These are phyloP conservation scores for Sugiyamaella castrensis DNA, from an alignment of 1,139 yeast species.

Conservation along the genomic window DNA sequence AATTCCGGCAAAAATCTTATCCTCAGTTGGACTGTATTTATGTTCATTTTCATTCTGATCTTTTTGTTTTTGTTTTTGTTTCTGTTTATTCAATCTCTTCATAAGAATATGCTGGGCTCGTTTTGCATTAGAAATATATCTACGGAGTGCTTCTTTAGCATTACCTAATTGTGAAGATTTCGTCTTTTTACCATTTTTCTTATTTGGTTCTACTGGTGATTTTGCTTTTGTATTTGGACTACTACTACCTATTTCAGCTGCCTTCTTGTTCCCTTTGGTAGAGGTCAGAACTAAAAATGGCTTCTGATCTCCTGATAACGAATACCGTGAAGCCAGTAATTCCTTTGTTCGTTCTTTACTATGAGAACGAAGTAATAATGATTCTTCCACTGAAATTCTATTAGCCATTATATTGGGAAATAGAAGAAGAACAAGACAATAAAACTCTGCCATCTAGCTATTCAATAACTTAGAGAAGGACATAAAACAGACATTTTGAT, in stretches of 20 bases:
- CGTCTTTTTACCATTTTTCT: background rate
- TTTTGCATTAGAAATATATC: conserved; percentile 4
- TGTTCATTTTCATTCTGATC: background rate
- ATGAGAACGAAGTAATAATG: conserved; percentile 51
- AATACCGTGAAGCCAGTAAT: conserved; percentile 55
- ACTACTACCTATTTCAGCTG: conserved; percentile 9
- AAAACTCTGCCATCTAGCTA: too few relatives aligned
- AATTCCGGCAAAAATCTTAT: background rate
- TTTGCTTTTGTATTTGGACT: conserved; percentile 21
- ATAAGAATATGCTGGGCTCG: background rate
- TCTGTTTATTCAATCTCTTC: background rate
- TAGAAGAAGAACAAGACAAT: too few relatives aligned
- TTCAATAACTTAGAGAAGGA: too few relatives aligned
- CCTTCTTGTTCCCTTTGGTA: conserved; percentile 36
- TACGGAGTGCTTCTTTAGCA: conserved; percentile 19
- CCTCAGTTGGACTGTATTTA: background rate
- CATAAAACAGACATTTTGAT: too few relatives aligned
- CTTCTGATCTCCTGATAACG: conserved; percentile 56
- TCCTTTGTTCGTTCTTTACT: conserved; percentile 44
- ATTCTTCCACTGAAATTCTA: conserved; percentile 44
- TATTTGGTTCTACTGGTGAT: too few relatives aligned
- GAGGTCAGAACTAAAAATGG: conserved; percentile 52
- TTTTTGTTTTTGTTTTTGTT: background rate
- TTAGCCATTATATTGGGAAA: conserved; percentile 1
- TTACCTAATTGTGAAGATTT: conserved; percentile 3